Percentiles rank a stretch among this genome's conserved stretches.
Conservation (phyloP, 208 protist species). For the Trypanosoma cruzi region DNA sequence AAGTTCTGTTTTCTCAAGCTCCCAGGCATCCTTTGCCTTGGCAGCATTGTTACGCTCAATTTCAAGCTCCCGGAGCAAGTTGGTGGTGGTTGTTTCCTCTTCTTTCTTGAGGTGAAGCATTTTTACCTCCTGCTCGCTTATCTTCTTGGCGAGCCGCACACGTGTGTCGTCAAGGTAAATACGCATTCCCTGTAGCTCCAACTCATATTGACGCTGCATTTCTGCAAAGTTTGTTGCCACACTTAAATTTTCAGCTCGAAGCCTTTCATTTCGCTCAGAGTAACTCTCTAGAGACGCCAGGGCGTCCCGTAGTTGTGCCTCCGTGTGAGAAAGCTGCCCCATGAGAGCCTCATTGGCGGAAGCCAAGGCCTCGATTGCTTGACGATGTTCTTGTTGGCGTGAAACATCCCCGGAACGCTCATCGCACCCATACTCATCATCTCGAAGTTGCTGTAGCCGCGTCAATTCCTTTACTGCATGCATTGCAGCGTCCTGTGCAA, state of each 20-base stretch:
- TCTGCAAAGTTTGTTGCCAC: slow-evolving; percentile 12
- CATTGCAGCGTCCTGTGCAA: slow-evolving; percentile 15
- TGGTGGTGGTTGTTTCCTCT: neutral
- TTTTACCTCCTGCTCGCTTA: slow-evolving; percentile 20
- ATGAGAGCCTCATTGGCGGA: slow-evolving; percentile 6
- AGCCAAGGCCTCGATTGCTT: slow-evolving; percentile 1
- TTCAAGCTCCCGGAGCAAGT: slow-evolving; percentile 6
- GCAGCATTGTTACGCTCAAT: neutral
- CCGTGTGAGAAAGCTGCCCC: slow-evolving; percentile 11
- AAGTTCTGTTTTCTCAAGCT: neutral
- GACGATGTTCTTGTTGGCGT: neutral
- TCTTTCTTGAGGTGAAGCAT: slow-evolving; percentile 19
- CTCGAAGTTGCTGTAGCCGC: neutral
- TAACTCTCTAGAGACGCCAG: slow-evolving; percentile 5
- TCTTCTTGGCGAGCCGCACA: slow-evolving; percentile 3
- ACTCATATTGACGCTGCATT: slow-evolving; percentile 25
- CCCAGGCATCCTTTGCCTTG: neutral
- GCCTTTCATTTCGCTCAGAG: slow-evolving; percentile 16
- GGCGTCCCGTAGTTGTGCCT: slow-evolving; percentile 17
- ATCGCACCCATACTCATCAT: neutral
- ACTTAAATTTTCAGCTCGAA: slow-evolving; percentile 16
- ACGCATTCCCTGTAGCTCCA: slow-evolving; percentile 27
- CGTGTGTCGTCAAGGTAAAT: slow-evolving; percentile 30
- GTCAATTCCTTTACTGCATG: slow-evolving; percentile 14
- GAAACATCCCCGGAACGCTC: neutral